Evolutionary conservation across 1,284 basidiomycete species (phyloP), one percentile per base, ranked within the genome.

Genomic region (Moesziomyces globuligerus): DNA sequence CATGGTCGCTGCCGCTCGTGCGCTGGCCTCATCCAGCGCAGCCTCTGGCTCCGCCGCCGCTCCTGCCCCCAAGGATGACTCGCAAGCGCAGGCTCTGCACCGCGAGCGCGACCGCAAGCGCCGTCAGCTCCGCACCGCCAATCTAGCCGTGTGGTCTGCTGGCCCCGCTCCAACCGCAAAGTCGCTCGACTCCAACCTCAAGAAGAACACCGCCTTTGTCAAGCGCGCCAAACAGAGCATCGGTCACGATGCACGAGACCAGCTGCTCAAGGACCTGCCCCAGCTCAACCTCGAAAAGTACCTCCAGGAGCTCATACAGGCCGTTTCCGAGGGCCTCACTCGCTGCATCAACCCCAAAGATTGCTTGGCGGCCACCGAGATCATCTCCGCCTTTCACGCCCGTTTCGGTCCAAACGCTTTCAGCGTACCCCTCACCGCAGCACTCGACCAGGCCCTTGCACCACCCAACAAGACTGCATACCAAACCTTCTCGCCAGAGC

Each of bases 251-350:
- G 58, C 62, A 0, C 66, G 95, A 20, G 78, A 79, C 7, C 52
- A 60, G 34, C 58, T 81, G 2, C 41, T 81, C 39, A 74, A 94
- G 83, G 96, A 99, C 78, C 89, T 96, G 66, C 89, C 92, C 61
- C 87, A 89, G 0, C 87, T 99, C 43, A 90, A 92, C 4, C 86
- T 99, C 45, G 93, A 93, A 84, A 98, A 97, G 83, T 98, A 99
- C 81, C 86, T 95, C 49, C 94, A 97, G 76, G 96, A 99, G 84
- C 90, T 98, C 64, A 90, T 91, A 1, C 89, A 89, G 11, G 94
- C 93, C 2, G 86, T 90, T 0, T 85, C 92, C 0, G 96, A 99
- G 79, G 95, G 96, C 1, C 86, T 95, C 37, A 83, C 84, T 10
- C 88, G 90, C 66, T 94, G 93, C 83, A 94, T 90, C 85, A 91